phyloP scores from a whole-genome alignment of 805 yeast species.

The Yarrowia sp. region DNA sequence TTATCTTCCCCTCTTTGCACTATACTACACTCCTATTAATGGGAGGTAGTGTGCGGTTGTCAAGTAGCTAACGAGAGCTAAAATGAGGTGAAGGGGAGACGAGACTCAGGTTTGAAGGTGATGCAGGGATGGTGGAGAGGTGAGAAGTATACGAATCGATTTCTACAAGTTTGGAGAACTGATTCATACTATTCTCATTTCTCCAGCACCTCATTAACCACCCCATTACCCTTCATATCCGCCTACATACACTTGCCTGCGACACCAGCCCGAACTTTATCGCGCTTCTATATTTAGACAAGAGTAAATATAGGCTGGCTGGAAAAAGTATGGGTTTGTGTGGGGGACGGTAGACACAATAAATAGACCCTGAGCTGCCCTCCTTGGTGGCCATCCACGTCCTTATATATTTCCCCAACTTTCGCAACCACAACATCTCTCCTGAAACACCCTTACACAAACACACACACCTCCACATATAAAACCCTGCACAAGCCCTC shows the following conservation, averaged over 20 bases:
- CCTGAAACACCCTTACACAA: background rate
- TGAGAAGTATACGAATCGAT: too few species aligned
- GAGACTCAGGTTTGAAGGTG: too few species aligned
- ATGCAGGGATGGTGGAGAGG: too few species aligned
- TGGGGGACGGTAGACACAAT: background rate
- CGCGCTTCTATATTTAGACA: constrained; percentile 28
- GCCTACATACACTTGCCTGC: background rate
- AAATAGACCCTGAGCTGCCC: background rate
- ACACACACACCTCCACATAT: constrained; percentile 9
- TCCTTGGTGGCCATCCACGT: background rate
- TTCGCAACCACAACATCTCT: background rate
- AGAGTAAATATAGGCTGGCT: constrained; percentile 35
- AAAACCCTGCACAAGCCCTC: background rate
- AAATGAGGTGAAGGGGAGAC: too few species aligned
- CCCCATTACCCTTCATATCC: background rate
- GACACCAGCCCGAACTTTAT: constrained; percentile 31
- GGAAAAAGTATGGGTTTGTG: constrained; percentile 7
- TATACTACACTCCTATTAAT: constrained; percentile 15
- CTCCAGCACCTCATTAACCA: background rate
- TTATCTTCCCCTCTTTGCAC: constrained; percentile 18
- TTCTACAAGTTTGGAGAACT: too few species aligned
- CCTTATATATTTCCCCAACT: background rate
- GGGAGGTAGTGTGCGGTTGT: background rate
- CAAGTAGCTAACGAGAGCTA: background rate
- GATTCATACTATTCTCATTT: too few species aligned